Percentiles rank a stretch among this genome's conserved stretches.
Evolutionary conservation across 2,329 filamentous ascomycete species (phyloP).

Genomic region (Pyrenophora graminea): DNA sequence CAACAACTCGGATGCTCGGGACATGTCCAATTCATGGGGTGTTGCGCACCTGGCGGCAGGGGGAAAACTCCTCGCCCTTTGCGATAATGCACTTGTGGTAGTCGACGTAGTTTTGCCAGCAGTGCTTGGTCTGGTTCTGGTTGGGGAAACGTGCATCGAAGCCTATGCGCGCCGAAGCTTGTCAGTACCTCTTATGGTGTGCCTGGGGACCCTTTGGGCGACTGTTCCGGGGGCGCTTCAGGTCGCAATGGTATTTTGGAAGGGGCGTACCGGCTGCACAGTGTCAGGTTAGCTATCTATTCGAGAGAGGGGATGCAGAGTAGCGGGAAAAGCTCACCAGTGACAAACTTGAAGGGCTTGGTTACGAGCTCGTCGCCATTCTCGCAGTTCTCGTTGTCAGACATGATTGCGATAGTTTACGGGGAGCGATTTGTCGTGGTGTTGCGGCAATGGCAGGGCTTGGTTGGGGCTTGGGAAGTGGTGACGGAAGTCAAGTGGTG

Average conservation of each 20-base stretch:
- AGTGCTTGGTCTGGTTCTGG: slow-evolving; percentile 98
- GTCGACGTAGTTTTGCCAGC: slow-evolving; percentile 99
- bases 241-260: slow-evolving; percentile 13
- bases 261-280: slow-evolving; percentile 48
- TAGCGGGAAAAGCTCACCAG: slow-evolving; percentile 67
- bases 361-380: slow-evolving; percentile 75
- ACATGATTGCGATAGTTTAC: slow-evolving; percentile 71
- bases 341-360: slow-evolving; percentile 99
- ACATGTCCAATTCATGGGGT: background rate
- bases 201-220: background rate
- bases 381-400: slow-evolving; percentile 65
- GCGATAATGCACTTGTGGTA: slow-evolving; percentile 99
- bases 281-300: slow-evolving; percentile 36
- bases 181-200: slow-evolving; percentile 21
- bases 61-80: slow-evolving; percentile 98
- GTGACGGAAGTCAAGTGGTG: slow-evolving; percentile 39
- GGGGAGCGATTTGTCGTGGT: slow-evolving; percentile 19
- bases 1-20: background rate
- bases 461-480: slow-evolving; percentile 22
- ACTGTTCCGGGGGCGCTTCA: slow-evolving; percentile 8
- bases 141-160: slow-evolving; percentile 99
- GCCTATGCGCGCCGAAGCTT: slow-evolving; percentile 60
- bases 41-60: slow-evolving; percentile 82
- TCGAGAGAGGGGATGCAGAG: slow-evolving; percentile 13
- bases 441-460: slow-evolving; percentile 37